Base-by-base conservation (phyloP, 1,284 basidiomycete genomes). In the Trichosporon inkin region DNA sequence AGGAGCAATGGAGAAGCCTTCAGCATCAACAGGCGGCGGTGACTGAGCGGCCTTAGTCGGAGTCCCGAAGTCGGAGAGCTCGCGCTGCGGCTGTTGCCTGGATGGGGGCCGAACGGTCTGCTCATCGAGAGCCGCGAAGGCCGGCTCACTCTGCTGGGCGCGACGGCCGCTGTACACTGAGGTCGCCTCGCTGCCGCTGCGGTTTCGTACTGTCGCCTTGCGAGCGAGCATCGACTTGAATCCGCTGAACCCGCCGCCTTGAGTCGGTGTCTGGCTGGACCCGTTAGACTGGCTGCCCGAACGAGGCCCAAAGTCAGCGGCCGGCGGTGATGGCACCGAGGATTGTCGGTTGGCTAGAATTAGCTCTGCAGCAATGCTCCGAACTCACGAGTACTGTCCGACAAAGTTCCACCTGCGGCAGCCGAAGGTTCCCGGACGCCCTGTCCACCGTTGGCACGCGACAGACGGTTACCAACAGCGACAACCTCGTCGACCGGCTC, bases 1-100 rank as follows among this genome's bases (percentile, higher is more conserved):
- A 0, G 82, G 82, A 14, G 82, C 80, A 10, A 83, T 78, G 10
- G 80, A 80, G 75, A 77, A 83, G 6, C 82, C 82, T 53, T 83
- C 81, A 0, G 72, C 70, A 54, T 83, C 82, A 14, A 83, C 80
- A 0, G 61, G 65, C 19, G 62, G 65, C 19, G 73, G 69, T 1
- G 67, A 54, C 64, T 69, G 52, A n/a, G n/a, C n/a, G 4, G 44
- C 14, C 24, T 49, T 28, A 22, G 24, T 32, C 4, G 44, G 44
- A 13, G 44, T 49, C 14, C 8, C n/a, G 8, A 14, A 10, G 24
- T 49, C 44, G 13, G 44, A 49, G 8, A 32, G 11, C 22, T 49
- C 44, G 22, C 44, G 44, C 44, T 49, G 44, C 7, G 19, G 6
- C 24, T 32, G 44, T 24, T 49, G 44, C 44, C 44, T 14, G 13